phyloP scores from a whole-genome alignment of 495 filamentous ascomycete species.

The Neurospora hispaniola region DNA sequence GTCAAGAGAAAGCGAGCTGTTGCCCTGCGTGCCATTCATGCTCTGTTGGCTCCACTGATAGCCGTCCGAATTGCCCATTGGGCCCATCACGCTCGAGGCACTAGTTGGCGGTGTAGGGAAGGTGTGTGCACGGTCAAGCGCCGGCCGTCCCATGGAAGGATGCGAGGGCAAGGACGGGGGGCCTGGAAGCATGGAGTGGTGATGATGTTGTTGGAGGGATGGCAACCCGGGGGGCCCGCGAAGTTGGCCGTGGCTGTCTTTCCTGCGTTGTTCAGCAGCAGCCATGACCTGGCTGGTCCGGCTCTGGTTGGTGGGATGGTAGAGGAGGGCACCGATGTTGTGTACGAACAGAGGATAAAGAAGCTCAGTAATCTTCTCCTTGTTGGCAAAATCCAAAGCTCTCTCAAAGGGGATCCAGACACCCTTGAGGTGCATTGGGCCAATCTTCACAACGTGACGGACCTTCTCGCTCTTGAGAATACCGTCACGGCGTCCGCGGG shows the following conservation, averaged over 20 bases:
- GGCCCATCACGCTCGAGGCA: conserved; percentile 74
- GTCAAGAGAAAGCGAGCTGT: conserved; percentile 76
- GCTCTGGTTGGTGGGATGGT: conserved; percentile 82
- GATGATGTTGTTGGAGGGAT: conserved; percentile 62
- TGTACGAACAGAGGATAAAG: conserved; percentile 96
- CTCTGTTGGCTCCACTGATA: conserved; percentile 64
- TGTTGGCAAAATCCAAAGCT: conserved; percentile 95
- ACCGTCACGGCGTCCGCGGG: conserved; percentile 85
- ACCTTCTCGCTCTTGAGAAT: conserved; percentile 97
- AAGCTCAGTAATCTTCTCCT: conserved; percentile 96
- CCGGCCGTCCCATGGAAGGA: conserved; percentile 53
- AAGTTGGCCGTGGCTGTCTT: conserved; percentile 47
- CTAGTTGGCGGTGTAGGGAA: conserved; percentile 94
- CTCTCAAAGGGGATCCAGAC: conserved; percentile 99
- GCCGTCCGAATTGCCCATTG: conserved; percentile 60
- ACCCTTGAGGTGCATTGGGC: conserved; percentile 97
- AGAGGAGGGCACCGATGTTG: conserved; percentile 89
- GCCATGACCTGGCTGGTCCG: conserved; percentile 80
- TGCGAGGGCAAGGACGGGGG: conserved; percentile 67
- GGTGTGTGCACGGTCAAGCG: conserved; percentile 71
- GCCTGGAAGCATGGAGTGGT: conserved; percentile 71
- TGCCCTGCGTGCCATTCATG: conserved; percentile 54
- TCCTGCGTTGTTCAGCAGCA: conserved; percentile 61
- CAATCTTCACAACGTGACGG: conserved; percentile 95
- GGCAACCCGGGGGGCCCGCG: conserved; percentile 42